Evolutionary conservation across 768 basidiomycete species (phyloP), one percentile per base, ranked within the genome.

Genomic region (Boletus sp.): DNA sequence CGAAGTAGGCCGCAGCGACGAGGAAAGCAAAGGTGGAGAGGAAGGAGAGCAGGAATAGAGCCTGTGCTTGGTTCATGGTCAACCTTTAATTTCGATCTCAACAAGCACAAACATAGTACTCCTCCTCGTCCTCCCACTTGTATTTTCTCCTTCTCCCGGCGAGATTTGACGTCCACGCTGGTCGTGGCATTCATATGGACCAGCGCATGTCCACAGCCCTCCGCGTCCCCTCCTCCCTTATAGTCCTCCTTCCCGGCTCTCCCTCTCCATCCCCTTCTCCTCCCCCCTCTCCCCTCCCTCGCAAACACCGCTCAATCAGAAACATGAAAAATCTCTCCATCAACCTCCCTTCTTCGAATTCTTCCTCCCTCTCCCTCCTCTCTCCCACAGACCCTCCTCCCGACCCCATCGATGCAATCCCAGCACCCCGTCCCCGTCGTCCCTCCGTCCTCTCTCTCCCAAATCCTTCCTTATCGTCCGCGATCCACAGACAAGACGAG

Each of bases 261-360:
- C 24, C 17, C 11, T n/a, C 49, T 49, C 28, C n/a, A 2, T 18
- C 51, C 39, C 9, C 32, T 10, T 44, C 41, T 5, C 35, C 20
- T 24, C 24, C 24, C 24, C 3, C 24, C 24, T 24, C 17, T 14
- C 9, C 45, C 80, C 66, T 73, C 56, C 69, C 75, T 54, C 78
- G 73, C 67, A 76, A 70, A 58, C 75, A 78, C 53, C 75, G 76
- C 52, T 73, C 80, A 30, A 68, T 76, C 58, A 79, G 85, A 71
- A 91, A 90, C 70, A 83, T 87, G 81, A 92, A 90, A 78, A 84
- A 84, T 60, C 75, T 91, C 8, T 90, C 87, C 30, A 81, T 91
- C 50, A 80, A 81, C 54, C 80, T 89, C 30, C 80, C 85, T 11
- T 83, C 84, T 6, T 78, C 83, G 32, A 77, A 82, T 59, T 82